Evolutionary conservation across 306 rosid species (phyloP).

Genomic region (Quercus parvula): DNA sequence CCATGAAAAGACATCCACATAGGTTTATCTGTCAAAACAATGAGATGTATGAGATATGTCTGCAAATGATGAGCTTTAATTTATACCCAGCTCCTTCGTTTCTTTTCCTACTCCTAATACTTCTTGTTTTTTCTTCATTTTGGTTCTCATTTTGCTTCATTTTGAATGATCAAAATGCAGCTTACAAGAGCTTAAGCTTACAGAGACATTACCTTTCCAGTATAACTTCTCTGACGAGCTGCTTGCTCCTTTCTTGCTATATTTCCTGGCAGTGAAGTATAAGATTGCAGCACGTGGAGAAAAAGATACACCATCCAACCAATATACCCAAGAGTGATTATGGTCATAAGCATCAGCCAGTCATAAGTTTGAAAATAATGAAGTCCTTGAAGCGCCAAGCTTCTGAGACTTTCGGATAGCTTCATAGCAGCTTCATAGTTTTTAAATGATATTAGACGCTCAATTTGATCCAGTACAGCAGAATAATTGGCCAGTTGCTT

Average conservation of each 20-base stretch:
- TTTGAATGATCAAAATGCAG: neutral
- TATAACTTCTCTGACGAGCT: slow-evolving; percentile 34
- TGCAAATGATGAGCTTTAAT: neutral
- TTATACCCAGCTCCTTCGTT: neutral
- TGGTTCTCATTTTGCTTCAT: slow-evolving; percentile 1
- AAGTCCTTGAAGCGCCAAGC: slow-evolving; percentile 81
- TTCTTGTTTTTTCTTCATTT: slow-evolving; percentile 2
- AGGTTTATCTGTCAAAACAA: slow-evolving; percentile 57
- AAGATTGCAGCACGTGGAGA: slow-evolving; percentile 84
- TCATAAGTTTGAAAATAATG: slow-evolving; percentile 92
- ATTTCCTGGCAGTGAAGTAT: slow-evolving; percentile 61
- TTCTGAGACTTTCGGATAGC: slow-evolving; percentile 63
- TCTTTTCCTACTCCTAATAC: neutral
- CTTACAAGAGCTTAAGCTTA: slow-evolving; percentile 32
- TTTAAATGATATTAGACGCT: slow-evolving; percentile 51
- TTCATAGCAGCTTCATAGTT: slow-evolving; percentile 70
- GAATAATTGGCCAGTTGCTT: slow-evolving; percentile 65
- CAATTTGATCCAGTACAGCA: slow-evolving; percentile 62
- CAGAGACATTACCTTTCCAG: slow-evolving; percentile 63
- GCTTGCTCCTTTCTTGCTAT: slow-evolving; percentile 45
- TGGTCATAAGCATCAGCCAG: slow-evolving; percentile 89
- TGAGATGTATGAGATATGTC: slow-evolving; percentile 5
- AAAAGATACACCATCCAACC: slow-evolving; percentile 89
- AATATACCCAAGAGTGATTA: slow-evolving; percentile 75
- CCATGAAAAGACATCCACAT: slow-evolving; percentile 58